Percentiles rank a stretch among this genome's conserved stretches.
Conservation (phyloP, 306 rosid species). For the Pterocarpus macrocarpus region DNA sequence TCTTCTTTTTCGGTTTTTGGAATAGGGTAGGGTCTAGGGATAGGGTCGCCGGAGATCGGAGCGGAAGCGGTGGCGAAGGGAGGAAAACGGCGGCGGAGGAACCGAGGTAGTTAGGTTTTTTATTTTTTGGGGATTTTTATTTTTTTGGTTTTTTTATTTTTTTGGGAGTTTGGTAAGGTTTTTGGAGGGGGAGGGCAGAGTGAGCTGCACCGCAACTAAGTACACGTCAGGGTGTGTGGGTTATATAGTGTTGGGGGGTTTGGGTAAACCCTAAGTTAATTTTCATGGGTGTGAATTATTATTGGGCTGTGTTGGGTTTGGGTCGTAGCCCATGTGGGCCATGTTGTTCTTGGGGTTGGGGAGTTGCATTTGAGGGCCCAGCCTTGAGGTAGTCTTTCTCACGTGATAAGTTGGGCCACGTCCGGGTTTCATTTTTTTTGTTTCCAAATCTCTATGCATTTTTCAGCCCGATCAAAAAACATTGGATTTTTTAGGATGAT, state of each 20-base stretch:
- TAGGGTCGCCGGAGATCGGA: slow-evolving; percentile 61
- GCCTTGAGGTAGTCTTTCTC: too few relatives aligned
- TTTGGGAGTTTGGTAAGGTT: slow-evolving; percentile 15
- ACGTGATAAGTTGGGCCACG: too few relatives aligned
- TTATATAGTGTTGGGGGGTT: slow-evolving; percentile 47
- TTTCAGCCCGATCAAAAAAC: too few relatives aligned
- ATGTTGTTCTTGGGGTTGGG: not conserved
- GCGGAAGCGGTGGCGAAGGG: slow-evolving; percentile 25
- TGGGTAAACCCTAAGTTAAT: slow-evolving; percentile 56
- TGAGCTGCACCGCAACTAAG: slow-evolving; percentile 69
- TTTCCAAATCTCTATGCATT: too few relatives aligned
- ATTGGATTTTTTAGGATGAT: too few relatives aligned
- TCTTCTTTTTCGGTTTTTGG: slow-evolving; percentile 12
- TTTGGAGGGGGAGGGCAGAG: slow-evolving; percentile 70
- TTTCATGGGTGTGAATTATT: not conserved
- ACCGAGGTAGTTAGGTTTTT: not conserved
- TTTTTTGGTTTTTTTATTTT: slow-evolving; percentile 42
- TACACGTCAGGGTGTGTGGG: slow-evolving; percentile 2
- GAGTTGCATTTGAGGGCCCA: too few relatives aligned
- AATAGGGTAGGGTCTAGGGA: slow-evolving; percentile 21
- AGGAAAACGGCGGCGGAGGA: slow-evolving; percentile 17
- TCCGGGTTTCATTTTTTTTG: too few relatives aligned
- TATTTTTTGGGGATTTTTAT: not conserved
- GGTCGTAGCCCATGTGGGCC: slow-evolving; percentile 1
- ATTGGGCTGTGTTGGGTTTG: slow-evolving; percentile 28